Evolutionary conservation across 306 rosid species (phyloP).

Genomic region (Quercus aquifolioides): DNA sequence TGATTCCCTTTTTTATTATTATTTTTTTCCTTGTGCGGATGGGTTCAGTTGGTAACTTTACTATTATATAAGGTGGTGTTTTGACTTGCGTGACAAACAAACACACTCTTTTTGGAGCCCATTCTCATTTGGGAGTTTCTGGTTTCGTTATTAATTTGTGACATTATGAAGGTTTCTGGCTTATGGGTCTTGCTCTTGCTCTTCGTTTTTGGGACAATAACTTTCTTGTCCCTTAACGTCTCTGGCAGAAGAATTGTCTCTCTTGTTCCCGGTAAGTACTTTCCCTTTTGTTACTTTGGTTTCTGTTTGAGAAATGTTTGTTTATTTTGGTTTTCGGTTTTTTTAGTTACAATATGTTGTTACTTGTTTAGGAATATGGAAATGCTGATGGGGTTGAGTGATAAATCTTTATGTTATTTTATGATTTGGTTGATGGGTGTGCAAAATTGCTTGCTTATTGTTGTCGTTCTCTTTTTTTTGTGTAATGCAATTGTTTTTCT

Average conservation of each 20-base stretch:
- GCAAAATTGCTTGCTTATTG: background rate
- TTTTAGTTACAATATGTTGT: background rate
- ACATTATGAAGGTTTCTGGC: slow-evolving; percentile 59
- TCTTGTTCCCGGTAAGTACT: slow-evolving; percentile 29
- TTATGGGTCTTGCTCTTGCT: slow-evolving; percentile 41
- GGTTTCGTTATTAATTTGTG: background rate
- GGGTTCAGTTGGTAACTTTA: slow-evolving; percentile 18
- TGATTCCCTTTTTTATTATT: background rate
- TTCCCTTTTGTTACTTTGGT: background rate
- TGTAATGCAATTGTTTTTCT: background rate
- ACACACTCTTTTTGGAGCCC: background rate
- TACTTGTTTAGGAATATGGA: background rate
- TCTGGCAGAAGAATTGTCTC: slow-evolving; percentile 17
- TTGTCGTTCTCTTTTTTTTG: background rate
- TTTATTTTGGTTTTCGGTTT: background rate
- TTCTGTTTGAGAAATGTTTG: background rate
- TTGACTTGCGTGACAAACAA: background rate
- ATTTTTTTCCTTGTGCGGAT: background rate
- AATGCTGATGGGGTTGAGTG: background rate
- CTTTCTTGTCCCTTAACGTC: slow-evolving; percentile 30
- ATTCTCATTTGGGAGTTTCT: background rate
- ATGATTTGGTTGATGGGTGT: background rate
- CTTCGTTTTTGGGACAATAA: slow-evolving; percentile 29
- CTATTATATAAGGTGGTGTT: background rate
- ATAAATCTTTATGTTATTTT: background rate